Conservation (phyloP, 2,329 filamentous ascomycete species). For the Helicocarpus griseus region DNA sequence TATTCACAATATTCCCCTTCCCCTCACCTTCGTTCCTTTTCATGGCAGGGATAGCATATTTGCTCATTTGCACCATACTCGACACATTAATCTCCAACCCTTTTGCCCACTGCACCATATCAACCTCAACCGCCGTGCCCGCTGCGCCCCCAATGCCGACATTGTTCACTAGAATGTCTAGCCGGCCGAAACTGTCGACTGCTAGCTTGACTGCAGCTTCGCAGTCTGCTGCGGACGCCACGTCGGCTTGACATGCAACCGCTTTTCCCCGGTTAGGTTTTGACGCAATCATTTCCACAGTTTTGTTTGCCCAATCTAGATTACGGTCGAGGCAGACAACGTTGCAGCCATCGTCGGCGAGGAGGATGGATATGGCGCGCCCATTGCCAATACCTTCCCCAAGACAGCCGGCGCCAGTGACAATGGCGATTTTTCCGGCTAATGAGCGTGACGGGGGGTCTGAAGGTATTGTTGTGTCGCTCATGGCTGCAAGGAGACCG, state of each 20-base stretch:
- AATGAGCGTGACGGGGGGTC: conserved; percentile 17
- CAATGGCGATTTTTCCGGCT: conserved; percentile 31
- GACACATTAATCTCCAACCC: conserved; percentile 53
- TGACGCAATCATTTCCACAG: conserved; percentile 43
- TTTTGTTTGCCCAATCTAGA: conserved; percentile 41
- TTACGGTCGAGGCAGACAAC: conserved; percentile 52
- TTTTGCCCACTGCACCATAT: conserved; percentile 48
- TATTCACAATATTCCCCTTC: conserved; percentile 50
- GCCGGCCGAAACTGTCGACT: conserved; percentile 41
- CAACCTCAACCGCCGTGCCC: conserved; percentile 52
- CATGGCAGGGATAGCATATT: conserved; percentile 54
- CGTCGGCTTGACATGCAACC: conserved; percentile 42
- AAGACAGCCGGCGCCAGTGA: conserved; percentile 50
- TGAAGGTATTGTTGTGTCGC: conserved; percentile 6
- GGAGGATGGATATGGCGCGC: conserved; percentile 47
- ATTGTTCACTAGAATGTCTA: conserved; percentile 57
- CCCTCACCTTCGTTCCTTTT: conserved; percentile 39
- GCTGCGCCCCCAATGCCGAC: conserved; percentile 52
- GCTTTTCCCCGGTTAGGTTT: conserved; percentile 30
- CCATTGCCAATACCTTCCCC: conserved; percentile 54
- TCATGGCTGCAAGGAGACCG: background rate
- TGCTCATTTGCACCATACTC: conserved; percentile 57
- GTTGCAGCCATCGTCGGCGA: conserved; percentile 49
- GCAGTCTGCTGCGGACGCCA: conserved; percentile 47
- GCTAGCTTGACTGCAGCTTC: conserved; percentile 32